Base-by-base conservation (phyloP, 2,329 filamentous ascomycete species). In the Onygenales sp. region DNA sequence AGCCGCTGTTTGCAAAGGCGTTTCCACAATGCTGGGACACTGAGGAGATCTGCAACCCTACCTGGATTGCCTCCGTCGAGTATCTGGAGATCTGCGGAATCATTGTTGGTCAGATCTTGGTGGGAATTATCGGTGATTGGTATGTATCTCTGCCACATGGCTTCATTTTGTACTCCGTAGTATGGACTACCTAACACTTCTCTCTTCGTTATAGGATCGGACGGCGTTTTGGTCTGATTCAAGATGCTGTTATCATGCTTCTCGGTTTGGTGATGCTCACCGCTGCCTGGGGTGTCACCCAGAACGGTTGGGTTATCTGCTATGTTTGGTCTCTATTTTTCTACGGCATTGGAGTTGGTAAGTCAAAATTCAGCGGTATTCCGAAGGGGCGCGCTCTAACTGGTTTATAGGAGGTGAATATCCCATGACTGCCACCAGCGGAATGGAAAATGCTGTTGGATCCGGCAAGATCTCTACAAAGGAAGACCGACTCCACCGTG, bases 251-350 rank as follows among this genome's bases (percentile, higher is more conserved):
- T 57, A 91, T 97, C 77, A 97, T 97, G 92, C 88, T 96, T 61
- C 63, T 95, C 62, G 92, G 92, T 75, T 79, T 97, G 17, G 65
- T 95, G 63, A 93, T 96, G 87, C 80, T 97, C 54, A 94, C 88
- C 48, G 88, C 88, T 56, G 86, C 87, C 27, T 97, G 92, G 92
- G 92, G 91, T 57, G 73, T 86, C 34, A 88, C 82, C 37, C 78
- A 94, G 49, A 85, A 97, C 65, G 91, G 91, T 62, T 97, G 92
- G 92, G 87, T 97, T 54, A 95, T 96, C 65, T 95, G 90, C 79
- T 97, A 97, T 69, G 87, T 86, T 57, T 95, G 88, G 87, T 88
- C 88, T 40, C 80, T 97, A 39, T 95, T 96, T 78, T 88, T 97
- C 76, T 93, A 93, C 70, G 83, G 85, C 64, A 78, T 85, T 49